Base-by-base conservation (phyloP, 163 green algal genomes). In the Scenedesmus sp. region DNA sequence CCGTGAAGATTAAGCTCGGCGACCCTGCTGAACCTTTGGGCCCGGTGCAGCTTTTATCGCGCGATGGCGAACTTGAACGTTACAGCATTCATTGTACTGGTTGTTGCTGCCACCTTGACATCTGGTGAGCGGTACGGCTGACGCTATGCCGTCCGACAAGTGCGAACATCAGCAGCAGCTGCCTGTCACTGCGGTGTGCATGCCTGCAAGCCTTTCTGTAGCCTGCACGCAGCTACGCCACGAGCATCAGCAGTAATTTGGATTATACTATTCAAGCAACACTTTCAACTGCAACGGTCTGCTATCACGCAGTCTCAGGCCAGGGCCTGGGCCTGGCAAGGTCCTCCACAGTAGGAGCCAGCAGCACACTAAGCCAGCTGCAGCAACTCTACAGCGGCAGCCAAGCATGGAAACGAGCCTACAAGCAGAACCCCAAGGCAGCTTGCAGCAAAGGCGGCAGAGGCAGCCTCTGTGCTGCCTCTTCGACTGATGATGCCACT, bases 331-430 rank as follows among this genome's bases (percentile, higher is more conserved):
- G 66, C 66, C 66, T 34, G 13, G 66, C 66, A 26, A 76, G 7
- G 66, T 16, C 66, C 3, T 76, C 16, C 2, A 76, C 66, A 76
- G 66, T 76, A 76, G 66, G 66, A 76, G 66, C 66, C 66, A 76
- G 66, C 66, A 76, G 16, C 66, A 76, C 66, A 26, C 66, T 76
- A 3, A 76, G 66, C 66, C 55, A 70, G 82, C 82, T 87, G 9
- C 23, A 87, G 64, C 55, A 87, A 60, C 82, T 70, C 5, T 87
- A 87, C 82, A 87, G 82, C 57, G 46, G 56, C 56, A 87, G 82
- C 82, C 55, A 73, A 12, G n/a, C 20, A 34, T 87, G 82, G 82
- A 70, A 73, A 20, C 20, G 23, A 3, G 1, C 12, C 7, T 87
- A 87, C 57, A 74, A 87, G 56, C 82, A 70, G 16, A 87, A 70